Evolutionary conservation across 2,329 filamentous ascomycete species (phyloP), one percentile per base, ranked within the genome.

Genomic region (Trichoderma lentiforme): DNA sequence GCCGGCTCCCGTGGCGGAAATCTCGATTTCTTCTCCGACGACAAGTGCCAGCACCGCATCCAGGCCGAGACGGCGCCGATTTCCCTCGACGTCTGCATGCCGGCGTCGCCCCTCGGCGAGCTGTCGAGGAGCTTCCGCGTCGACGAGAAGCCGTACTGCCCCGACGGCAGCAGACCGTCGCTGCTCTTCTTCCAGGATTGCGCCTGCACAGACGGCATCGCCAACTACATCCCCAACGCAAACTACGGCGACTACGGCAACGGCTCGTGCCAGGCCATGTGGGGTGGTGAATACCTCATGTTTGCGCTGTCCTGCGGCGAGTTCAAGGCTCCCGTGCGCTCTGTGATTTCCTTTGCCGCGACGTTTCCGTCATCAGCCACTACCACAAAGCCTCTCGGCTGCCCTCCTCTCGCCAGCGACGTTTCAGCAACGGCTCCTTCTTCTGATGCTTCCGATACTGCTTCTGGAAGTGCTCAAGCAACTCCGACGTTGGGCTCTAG

Each of bases 141-240:
- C 30, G 43, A 62, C 68, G 26, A 69, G 56, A 70, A 70, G 68
- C 68, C 68, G 15, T 63, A 70, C 26, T 70, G 68, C 43, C 21
- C 68, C 11, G 68, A 70, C 26, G 68, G 68, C 30, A 70, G 47
- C 43, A 24, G 68, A n/a, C 68, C 68, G 15, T 62, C 58, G 43
- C 58, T 70, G 68, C 58, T 63, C 30, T 63, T 70, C 68, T 70
- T 63, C 68, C 68, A 63, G 47, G 68, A 70, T 24, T 63, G 58
- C 30, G 57, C 43, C 11, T 70, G 68, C 30, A 70, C 68, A 8
- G 58, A 70, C 26, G 68, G 68, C 32, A 30, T 70, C 24, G 68
- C 68, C 1, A 70, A 70, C 24, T 70, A 56, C 18, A 63, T 63
- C 21, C 68, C 68, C 24, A 39, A 70, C 47, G 68, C 68, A 18